phyloP scores from a whole-genome alignment of 495 filamentous ascomycete genomes.

The Penicillium crystallinum region DNA sequence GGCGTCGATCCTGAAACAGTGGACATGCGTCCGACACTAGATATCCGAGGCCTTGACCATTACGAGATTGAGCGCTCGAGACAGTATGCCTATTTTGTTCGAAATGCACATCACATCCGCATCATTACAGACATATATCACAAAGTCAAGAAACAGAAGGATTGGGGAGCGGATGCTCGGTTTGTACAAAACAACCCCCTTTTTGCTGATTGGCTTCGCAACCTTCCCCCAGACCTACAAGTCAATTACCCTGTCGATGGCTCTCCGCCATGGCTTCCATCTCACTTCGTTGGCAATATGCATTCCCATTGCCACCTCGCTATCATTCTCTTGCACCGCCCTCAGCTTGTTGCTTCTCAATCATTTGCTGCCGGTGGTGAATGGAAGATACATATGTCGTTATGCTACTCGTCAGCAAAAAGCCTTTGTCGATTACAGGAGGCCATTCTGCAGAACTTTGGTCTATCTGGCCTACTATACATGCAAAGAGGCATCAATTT shows the following conservation, averaged over 20 bases:
- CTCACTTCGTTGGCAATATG: conserved; percentile 86
- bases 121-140: conserved; percentile 69
- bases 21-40: conserved; percentile 63
- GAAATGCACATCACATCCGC: conserved; percentile 72
- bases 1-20: conserved; percentile 70
- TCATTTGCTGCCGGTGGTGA: conserved; percentile 65
- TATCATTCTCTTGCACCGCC: conserved; percentile 83
- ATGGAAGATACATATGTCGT: conserved; percentile 83
- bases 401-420: conserved; percentile 85
- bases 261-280: conserved; percentile 78
- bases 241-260: conserved; percentile 74
- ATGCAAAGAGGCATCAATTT: conserved; percentile 97
- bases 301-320: conserved; percentile 89
- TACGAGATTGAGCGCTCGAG: conserved; percentile 72
- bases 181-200: conserved; percentile 73
- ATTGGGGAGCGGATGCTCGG: conserved; percentile 84
- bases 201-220: conserved; percentile 68
- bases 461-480: conserved; percentile 75
- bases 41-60: conserved; percentile 63
- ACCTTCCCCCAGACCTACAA: conserved; percentile 73
- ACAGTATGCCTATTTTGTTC: conserved; percentile 76
- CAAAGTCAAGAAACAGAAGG: conserved; percentile 74
- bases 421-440: conserved; percentile 88
- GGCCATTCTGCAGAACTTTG: conserved; percentile 70
- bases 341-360: conserved; percentile 74